These are phyloP conservation scores for Ogataea chonburiensis DNA, from an alignment of 805 yeast genomes.

Conservation along the genomic window DNA sequence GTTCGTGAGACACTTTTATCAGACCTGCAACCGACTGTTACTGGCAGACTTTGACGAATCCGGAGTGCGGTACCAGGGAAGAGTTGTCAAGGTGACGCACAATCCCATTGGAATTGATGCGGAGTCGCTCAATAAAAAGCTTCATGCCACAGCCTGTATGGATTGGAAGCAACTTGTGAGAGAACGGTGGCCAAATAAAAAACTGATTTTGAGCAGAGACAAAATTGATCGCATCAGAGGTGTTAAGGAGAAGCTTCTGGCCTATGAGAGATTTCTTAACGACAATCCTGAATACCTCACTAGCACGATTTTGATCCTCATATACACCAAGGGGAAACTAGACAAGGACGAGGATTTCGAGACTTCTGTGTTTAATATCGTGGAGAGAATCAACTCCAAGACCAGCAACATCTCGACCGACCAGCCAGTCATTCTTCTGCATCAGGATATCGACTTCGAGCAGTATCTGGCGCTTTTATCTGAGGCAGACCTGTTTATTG, in stretches of 20 bases:
- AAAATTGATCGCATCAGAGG: constrained; percentile 88
- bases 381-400: constrained; percentile 79
- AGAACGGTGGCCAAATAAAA: constrained; percentile 73
- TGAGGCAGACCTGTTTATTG: constrained; percentile 87
- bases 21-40: constrained; percentile 80
- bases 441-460: constrained; percentile 83
- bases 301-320: constrained; percentile 75
- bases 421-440: constrained; percentile 84
- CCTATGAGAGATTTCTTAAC: constrained; percentile 76
- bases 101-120: constrained; percentile 83
- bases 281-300: constrained; percentile 70
- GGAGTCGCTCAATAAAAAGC: constrained; percentile 45
- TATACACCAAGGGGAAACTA: constrained; percentile 60
- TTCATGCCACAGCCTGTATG: constrained; percentile 46
- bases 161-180: constrained; percentile 70
- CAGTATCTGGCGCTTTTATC: constrained; percentile 84
- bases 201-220: constrained; percentile 81
- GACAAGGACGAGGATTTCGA: constrained; percentile 62
- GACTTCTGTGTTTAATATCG: constrained; percentile 69
- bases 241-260: constrained; percentile 78
- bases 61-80: constrained; percentile 61
- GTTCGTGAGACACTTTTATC: constrained; percentile 89
- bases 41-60: constrained; percentile 74
- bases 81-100: constrained; percentile 52
- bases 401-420: constrained; percentile 67